phyloP scores from a whole-genome alignment of 495 filamentous ascomycete genomes.

The Tuber melanosporum region DNA sequence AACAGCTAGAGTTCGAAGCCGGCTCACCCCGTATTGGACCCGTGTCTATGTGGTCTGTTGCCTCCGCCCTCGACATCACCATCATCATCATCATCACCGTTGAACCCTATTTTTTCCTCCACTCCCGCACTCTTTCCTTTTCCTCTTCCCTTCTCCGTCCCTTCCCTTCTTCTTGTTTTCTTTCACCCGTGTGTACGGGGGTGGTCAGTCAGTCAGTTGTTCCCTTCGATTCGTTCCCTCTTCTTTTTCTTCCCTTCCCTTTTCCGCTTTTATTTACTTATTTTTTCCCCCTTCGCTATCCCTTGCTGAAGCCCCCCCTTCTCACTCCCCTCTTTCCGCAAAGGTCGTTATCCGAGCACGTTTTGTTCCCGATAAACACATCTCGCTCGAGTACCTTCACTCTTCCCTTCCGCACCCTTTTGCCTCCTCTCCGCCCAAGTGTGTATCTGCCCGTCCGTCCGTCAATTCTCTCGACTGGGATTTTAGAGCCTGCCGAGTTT shows the following conservation, averaged over 20 bases:
- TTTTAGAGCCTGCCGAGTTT: slow-evolving; percentile 9
- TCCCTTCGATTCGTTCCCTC: slow-evolving; percentile 8
- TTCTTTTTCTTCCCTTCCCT: slow-evolving; percentile 22
- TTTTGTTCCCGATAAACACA: slow-evolving; percentile 14
- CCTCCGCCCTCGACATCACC: background rate
- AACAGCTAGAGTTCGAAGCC: background rate
- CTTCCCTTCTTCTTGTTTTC: slow-evolving; percentile 18
- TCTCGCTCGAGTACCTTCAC: slow-evolving; percentile 12
- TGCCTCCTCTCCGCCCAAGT: slow-evolving; percentile 7
- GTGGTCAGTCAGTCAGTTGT: background rate
- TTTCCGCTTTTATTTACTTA: slow-evolving; percentile 11
- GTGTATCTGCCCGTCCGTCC: slow-evolving; percentile 11
- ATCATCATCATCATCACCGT: slow-evolving; percentile 3
- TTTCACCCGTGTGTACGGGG: slow-evolving; percentile 23
- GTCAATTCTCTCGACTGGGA: slow-evolving; percentile 12
- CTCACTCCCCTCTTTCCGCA: slow-evolving; percentile 11
- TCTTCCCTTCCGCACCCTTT: slow-evolving; percentile 21
- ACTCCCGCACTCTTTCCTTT: background rate
- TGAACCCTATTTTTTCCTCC: background rate
- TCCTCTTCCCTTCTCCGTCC: slow-evolving; percentile 7
- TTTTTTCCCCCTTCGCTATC: background rate
- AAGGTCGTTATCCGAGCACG: slow-evolving; percentile 24
- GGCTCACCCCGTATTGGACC: background rate
- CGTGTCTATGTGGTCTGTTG: background rate
- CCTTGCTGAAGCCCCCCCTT: slow-evolving; percentile 4